Percentiles rank a stretch among this genome's conserved stretches.
phyloP scores from a whole-genome alignment of 1,139 yeast species.

The Pichia sp. region DNA sequence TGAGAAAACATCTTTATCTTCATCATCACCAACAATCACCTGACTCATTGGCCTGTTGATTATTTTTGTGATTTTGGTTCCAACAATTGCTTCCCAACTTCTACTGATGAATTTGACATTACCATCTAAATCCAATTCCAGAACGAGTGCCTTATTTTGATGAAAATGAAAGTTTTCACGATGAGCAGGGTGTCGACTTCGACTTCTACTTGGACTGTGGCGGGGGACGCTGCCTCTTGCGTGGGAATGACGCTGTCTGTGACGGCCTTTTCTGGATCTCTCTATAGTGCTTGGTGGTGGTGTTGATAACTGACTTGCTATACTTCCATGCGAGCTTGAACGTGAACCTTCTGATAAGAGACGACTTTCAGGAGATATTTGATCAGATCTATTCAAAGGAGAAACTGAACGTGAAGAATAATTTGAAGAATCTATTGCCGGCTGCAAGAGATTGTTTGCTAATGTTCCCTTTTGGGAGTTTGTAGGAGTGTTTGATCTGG shows the following conservation, averaged over 20 bases:
- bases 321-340: background rate
- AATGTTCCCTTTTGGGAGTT: background rate
- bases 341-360: background rate
- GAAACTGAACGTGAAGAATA: slow-evolving; percentile 14
- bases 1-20: slow-evolving; percentile 66
- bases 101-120: slow-evolving; percentile 69
- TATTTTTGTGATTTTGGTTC: slow-evolving; percentile 58
- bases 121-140: slow-evolving; percentile 83
- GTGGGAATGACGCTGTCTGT: background rate
- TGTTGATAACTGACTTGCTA: too few species aligned
- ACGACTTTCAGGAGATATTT: background rate
- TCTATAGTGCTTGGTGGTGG: too few species aligned
- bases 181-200: background rate
- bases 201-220: background rate
- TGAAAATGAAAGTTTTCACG: slow-evolving; percentile 1
- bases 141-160: slow-evolving; percentile 73
- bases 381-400: slow-evolving; percentile 11
- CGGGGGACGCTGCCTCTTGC: too few species aligned
- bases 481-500: background rate
- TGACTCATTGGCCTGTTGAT: slow-evolving; percentile 59
- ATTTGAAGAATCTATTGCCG: background rate
- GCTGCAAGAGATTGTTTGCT: background rate
- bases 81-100: slow-evolving; percentile 76
- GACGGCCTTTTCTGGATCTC: too few species aligned
- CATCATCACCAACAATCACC: slow-evolving; percentile 61